Evolutionary conservation across 371 early-diverging fungal genomes (phyloP).

Genomic region (Coemansia sp.): DNA sequence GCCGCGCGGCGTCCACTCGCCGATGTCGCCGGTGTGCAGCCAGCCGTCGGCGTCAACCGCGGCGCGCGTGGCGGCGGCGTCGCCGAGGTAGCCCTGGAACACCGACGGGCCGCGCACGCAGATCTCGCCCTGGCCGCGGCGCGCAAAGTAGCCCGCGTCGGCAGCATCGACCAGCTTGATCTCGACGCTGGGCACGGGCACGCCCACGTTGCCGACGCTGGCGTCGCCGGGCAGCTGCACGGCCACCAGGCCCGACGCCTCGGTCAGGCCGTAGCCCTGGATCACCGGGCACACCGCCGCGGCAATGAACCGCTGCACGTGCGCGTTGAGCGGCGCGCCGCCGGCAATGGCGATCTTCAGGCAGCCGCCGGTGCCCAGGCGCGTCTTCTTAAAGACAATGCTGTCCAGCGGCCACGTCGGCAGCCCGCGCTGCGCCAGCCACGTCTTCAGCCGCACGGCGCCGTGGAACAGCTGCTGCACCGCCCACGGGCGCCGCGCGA

Average conservation of each 20-base stretch:
- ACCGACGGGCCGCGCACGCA: constrained; percentile 83
- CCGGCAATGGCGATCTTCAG: constrained; percentile 88
- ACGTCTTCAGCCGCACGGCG: constrained; percentile 73
- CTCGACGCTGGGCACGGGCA: constrained; percentile 79
- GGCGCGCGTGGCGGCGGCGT: constrained; percentile 68
- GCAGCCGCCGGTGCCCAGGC: constrained; percentile 88
- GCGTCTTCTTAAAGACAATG: constrained; percentile 87
- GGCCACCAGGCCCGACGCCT: constrained; percentile 61
- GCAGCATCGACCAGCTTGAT: constrained; percentile 86
- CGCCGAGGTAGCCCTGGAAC: constrained; percentile 74
- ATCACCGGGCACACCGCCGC: constrained; percentile 81
- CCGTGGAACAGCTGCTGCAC: constrained; percentile 71
- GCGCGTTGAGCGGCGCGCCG: constrained; percentile 87
- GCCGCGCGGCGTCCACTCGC: constrained; percentile 69
- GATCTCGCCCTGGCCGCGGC: constrained; percentile 80
- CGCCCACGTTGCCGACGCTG: constrained; percentile 70
- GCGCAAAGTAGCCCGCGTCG: constrained; percentile 69
- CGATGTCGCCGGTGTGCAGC: constrained; percentile 96
- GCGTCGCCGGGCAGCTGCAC: constrained; percentile 66
- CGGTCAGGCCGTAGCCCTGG: constrained; percentile 87
- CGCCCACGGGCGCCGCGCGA: constrained; percentile 60
- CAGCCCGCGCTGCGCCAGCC: constrained; percentile 58
- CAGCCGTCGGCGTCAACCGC: constrained; percentile 79
- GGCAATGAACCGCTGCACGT: constrained; percentile 83
- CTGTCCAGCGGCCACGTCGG: constrained; percentile 77